Base-by-base conservation (phyloP, 768 basidiomycete genomes). In the Lepiota venenata region DNA sequence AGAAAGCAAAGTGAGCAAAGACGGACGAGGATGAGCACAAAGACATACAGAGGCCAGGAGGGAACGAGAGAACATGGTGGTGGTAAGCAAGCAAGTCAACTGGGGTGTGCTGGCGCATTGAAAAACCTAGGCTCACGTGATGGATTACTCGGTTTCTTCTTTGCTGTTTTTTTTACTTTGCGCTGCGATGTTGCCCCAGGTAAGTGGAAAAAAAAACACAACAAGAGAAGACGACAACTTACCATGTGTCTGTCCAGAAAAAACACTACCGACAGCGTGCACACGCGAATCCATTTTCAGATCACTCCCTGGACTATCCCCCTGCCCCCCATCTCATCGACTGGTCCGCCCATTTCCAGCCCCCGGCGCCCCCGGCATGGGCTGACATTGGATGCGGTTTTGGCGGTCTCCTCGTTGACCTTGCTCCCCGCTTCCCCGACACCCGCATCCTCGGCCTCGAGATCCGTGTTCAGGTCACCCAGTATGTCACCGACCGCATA, bases 341-440 rank as follows among this genome's bases (percentile, higher is more conserved):
- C 70, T 97, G 95, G 95, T 68, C 75, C 10, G 67, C 70, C 18
- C 92, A 94, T 69, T 98, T 85, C 71, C 95, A 96, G 0, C 77
- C 82, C 25, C 76, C 76, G 39, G 88, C 88, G 64, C 71, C 73
- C 9, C 95, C 97, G 42, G 93, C 95, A 70, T 97, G 94, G 64
- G 97, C 93, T 3, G 97, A 99, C 69, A 84, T 99, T 35, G 97
- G 97, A 0, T 99, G 97, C 68, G 97, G 97, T 40, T 99, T 98
- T 63, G 97, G 97, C 12, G 97, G 97, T 14, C 81, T 99, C 38
- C 75, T 96, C 56, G 88, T 95, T 60, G 72, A 89, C 3, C 82
- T 99, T 14, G 92, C 94, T 0, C 93, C 94, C 5, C 73, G 92
- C 36, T 97, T 89, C 64, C 97, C 97, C 6, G 86, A 96, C 59